Evolutionary conservation across 306 rosid genomes (phyloP).

Genomic region (Gastrolobium villosum): DNA sequence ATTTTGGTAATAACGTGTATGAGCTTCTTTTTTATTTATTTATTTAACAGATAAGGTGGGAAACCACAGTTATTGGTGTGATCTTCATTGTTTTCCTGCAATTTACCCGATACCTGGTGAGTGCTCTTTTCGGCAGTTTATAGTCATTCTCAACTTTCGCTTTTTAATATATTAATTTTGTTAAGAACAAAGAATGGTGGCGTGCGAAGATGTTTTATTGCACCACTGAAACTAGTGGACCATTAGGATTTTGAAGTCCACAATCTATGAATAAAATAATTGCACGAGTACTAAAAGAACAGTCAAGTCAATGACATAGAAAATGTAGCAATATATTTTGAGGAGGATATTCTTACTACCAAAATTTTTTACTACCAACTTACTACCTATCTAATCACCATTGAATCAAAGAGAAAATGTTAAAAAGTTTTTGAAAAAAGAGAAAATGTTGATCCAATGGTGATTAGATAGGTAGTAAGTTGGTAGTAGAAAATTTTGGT

Average conservation of each 20-base stretch:
- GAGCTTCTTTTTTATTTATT: background rate
- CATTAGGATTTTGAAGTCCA: background rate
- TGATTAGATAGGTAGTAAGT: too few relatives aligned
- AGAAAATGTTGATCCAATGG: too few relatives aligned
- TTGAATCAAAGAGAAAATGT: too few relatives aligned
- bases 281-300: background rate
- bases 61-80: conserved; percentile 68
- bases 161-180: conserved; percentile 20
- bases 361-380: too few relatives aligned
- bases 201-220: conserved; percentile 17
- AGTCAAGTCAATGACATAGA: background rate
- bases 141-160: conserved; percentile 31
- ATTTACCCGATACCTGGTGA: conserved; percentile 64
- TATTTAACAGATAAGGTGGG: conserved; percentile 79
- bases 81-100: conserved; percentile 66
- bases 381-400: too few relatives aligned
- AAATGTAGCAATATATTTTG: background rate
- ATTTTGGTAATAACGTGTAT: background rate
- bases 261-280: conserved; percentile 5
- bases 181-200: conserved; percentile 16
- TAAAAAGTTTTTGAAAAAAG: too few relatives aligned
- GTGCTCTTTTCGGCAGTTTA: conserved; percentile 31
- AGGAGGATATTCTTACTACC: too few relatives aligned
- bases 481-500: too few relatives aligned
- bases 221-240: conserved; percentile 43